phyloP scores from a whole-genome alignment of 768 basidiomycete genomes.

The Russula sp. region DNA sequence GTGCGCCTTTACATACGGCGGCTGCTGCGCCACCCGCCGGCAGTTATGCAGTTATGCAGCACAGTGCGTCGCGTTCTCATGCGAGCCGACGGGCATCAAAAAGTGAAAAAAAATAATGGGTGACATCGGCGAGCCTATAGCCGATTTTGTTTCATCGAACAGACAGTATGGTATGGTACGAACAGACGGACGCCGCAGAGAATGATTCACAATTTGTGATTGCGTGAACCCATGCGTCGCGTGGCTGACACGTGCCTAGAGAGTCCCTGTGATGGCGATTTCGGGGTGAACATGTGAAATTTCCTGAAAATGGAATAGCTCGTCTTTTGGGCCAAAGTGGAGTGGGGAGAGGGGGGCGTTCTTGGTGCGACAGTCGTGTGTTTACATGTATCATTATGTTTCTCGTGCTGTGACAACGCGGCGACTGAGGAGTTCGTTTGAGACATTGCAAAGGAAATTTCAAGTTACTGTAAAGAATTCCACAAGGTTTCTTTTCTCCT shows the following conservation, averaged over 20 bases:
- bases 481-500: neutral
- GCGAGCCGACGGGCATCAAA: conserved; percentile 8
- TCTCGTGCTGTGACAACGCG: neutral
- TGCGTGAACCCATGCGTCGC: neutral
- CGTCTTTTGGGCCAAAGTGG: neutral
- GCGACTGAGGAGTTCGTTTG: conserved; percentile 1
- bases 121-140: neutral
- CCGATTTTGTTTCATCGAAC: neutral
- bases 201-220: too few species aligned
- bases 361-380: neutral
- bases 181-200: too few species aligned
- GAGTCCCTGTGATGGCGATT: neutral
- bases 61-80: neutral
- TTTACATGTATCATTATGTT: neutral
- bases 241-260: conserved; percentile 7
- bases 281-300: neutral
- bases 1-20: too few species aligned
- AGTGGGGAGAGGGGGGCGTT: neutral
- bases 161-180: neutral
- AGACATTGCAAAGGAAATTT: neutral
- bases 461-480: neutral
- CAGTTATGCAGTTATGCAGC: neutral
- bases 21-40: neutral
- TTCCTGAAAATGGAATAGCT: conserved; percentile 3
- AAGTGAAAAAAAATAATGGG: conserved; percentile 1